Evolutionary conservation across 371 early-diverging fungal genomes (phyloP).

Genomic region (Mucor mucedo): DNA sequence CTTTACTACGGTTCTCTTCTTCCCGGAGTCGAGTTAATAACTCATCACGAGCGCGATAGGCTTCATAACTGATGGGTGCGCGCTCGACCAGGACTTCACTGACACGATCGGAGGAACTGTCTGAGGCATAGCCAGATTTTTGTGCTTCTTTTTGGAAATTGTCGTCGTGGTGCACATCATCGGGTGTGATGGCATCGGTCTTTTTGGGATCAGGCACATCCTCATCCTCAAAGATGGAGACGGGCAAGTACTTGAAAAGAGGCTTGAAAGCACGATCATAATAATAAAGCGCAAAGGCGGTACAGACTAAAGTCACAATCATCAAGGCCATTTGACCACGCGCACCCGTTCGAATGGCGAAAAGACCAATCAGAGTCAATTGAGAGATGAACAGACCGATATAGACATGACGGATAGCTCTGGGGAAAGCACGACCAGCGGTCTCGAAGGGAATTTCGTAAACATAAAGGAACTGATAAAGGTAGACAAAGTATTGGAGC

Average conservation of each 20-base stretch:
- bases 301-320: constrained; percentile 56
- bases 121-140: constrained; percentile 9
- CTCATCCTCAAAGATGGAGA: constrained; percentile 25
- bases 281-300: constrained; percentile 53
- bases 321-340: constrained; percentile 59
- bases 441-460: constrained; percentile 66
- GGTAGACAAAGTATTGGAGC: constrained; percentile 76
- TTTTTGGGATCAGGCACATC: constrained; percentile 1
- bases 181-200: constrained; percentile 3
- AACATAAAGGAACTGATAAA: constrained; percentile 81
- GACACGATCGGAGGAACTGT: not conserved
- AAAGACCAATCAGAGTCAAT: constrained; percentile 71
- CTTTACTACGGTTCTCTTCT: constrained; percentile 3
- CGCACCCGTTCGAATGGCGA: constrained; percentile 58
- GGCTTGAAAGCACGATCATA: constrained; percentile 71
- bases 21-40: constrained; percentile 9
- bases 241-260: constrained; percentile 68
- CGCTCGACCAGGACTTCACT: not conserved
- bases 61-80: constrained; percentile 17
- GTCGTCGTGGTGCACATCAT: constrained; percentile 1
- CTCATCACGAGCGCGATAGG: constrained; percentile 18
- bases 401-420: constrained; percentile 70
- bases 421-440: constrained; percentile 74
- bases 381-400: constrained; percentile 74
- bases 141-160: not conserved